These are phyloP conservation scores for Monilinia fructigena DNA, from an alignment of 2,329 filamentous ascomycete genomes.

Conservation along the genomic window DNA sequence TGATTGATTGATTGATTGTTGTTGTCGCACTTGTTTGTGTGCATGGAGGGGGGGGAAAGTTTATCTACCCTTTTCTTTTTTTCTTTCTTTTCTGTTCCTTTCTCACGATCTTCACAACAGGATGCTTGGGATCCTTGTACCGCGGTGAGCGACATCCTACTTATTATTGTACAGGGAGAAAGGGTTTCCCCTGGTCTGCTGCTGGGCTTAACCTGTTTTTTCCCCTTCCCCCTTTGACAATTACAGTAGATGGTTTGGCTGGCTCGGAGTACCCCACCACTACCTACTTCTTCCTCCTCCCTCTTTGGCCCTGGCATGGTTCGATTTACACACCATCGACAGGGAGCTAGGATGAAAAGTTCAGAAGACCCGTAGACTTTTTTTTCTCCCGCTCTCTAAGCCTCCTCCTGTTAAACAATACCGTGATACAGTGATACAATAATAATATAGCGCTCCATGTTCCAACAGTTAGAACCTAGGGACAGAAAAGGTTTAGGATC, in stretches of 20 bases:
- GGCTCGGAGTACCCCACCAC: conserved; percentile 20
- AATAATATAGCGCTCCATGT: no score
- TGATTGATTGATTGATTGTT: no score
- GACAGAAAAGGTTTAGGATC: not conserved
- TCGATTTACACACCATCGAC: not conserved
- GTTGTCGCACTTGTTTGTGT: no score
- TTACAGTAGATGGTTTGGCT: not conserved
- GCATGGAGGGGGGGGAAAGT: not conserved
- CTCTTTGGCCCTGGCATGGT: not conserved
- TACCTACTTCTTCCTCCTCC: no score
- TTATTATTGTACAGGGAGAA: not conserved
- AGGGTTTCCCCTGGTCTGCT: conserved; percentile 5
- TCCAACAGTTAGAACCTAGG: not conserved
- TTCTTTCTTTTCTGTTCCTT: no score
- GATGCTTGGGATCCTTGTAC: conserved; percentile 13
- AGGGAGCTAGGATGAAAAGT: not conserved
- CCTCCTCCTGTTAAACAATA: no score
- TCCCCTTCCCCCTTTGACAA: not conserved
- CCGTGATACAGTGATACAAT: no score
- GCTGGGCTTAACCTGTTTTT: not conserved
- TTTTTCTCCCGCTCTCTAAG: no score
- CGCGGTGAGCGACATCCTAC: not conserved
- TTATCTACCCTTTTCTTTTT: not conserved
- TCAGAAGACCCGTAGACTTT: no score
- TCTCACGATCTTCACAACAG: conserved; percentile 18